Percentiles rank a stretch among this genome's conserved stretches.
These are phyloP conservation scores for Vaccinium vitisidaea DNA, from an alignment of 148 eudicot genomes.

Conservation along the genomic window DNA sequence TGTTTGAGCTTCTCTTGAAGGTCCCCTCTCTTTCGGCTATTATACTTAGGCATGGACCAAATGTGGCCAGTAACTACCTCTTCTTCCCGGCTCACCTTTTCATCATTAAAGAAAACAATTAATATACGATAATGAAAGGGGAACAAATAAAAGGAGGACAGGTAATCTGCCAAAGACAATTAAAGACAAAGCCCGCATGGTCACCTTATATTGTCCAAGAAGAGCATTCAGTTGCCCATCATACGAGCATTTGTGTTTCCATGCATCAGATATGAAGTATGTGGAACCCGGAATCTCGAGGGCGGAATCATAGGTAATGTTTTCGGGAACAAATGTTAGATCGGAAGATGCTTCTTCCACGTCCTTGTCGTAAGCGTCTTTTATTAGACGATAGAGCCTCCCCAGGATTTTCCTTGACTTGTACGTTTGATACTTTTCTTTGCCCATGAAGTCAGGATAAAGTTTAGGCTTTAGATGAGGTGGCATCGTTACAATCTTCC, in stretches of 20 bases:
- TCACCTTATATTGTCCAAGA: constrained; percentile 79
- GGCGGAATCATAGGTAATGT: constrained; percentile 52
- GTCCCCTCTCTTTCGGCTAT: constrained; percentile 69
- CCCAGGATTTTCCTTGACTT: constrained; percentile 68
- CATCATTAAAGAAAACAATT: neutral
- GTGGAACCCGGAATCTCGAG: constrained; percentile 60
- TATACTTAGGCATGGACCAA: constrained; percentile 82
- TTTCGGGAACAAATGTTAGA: constrained; percentile 18
- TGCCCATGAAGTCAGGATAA: constrained; percentile 97
- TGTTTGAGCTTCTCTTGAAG: constrained; percentile 82
- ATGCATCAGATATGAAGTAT: constrained; percentile 55
- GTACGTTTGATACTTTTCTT: constrained; percentile 62
- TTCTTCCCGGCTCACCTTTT: constrained; percentile 70
- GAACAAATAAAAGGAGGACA: neutral
- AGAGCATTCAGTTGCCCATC: constrained; percentile 66
- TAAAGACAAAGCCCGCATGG: neutral
- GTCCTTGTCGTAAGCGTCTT: constrained; percentile 42
- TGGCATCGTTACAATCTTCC: constrained; percentile 67
- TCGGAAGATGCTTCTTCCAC: constrained; percentile 27
- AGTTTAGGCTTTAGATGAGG: constrained; percentile 66
- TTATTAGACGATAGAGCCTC: constrained; percentile 56
- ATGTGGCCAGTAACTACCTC: constrained; percentile 90
- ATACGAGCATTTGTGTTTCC: constrained; percentile 72
- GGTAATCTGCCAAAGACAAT: neutral
- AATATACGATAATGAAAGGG: neutral